Conservation (phyloP, 352 stramenopile species). For the Peronospora belbahrii region DNA sequence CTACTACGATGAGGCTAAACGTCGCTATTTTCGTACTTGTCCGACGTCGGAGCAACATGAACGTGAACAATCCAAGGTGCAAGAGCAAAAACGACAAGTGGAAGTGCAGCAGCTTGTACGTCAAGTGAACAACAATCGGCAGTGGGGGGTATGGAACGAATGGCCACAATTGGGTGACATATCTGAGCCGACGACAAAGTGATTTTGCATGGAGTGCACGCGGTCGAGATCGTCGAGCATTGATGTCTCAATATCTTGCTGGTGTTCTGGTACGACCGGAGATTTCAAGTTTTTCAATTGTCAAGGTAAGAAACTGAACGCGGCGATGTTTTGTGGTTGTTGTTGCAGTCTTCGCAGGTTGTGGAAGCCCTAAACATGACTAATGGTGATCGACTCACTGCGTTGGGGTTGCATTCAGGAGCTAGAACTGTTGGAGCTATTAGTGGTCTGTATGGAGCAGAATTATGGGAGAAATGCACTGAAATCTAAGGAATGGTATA, state of each 20-base stretch:
- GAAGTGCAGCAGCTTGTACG: neutral
- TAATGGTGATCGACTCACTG: constrained; percentile 18
- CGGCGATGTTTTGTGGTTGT: neutral
- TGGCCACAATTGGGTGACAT: constrained; percentile 22
- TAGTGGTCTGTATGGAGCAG: constrained; percentile 17
- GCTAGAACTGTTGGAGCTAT: constrained; percentile 30
- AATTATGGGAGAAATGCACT: neutral
- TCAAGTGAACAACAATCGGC: constrained; percentile 1
- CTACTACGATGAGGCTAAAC: constrained; percentile 46
- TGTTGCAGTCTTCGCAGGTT: constrained; percentile 20
- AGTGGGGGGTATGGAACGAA: neutral
- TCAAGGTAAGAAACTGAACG: neutral
- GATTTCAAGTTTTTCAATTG: neutral
- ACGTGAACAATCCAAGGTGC: constrained; percentile 16
- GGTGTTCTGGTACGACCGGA: constrained; percentile 24
- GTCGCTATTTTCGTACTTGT: constrained; percentile 43
- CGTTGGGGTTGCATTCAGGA: constrained; percentile 23
- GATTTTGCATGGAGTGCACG: constrained; percentile 26
- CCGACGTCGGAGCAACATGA: constrained; percentile 6
- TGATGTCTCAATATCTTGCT: constrained; percentile 27
- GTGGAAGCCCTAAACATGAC: constrained; percentile 17
- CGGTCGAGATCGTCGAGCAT: constrained; percentile 13
- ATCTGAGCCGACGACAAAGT: constrained; percentile 29
- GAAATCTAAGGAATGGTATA: neutral
- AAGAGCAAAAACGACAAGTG: neutral